These are phyloP conservation scores for Acrocalymma vagum DNA, from an alignment of 2,329 filamentous ascomycete genomes.

Conservation along the genomic window DNA sequence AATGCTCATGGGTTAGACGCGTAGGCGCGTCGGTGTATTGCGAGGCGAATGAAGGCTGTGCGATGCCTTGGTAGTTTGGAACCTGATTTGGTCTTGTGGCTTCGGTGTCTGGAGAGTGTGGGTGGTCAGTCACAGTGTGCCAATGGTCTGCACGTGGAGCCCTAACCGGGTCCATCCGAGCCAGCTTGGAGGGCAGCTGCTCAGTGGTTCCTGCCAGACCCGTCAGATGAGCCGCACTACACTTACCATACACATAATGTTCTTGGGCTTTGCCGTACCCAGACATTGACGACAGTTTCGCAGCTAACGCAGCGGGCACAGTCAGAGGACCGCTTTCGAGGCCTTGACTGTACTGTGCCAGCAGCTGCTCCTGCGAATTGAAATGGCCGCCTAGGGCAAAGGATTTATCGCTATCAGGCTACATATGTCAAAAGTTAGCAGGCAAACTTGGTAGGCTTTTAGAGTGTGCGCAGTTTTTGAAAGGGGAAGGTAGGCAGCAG, in stretches of 20 bases:
- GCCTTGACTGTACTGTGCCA: slow-evolving; percentile 42
- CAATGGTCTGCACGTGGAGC: slow-evolving; percentile 48
- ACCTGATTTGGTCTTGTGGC: slow-evolving; percentile 68
- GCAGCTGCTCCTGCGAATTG: slow-evolving; percentile 27
- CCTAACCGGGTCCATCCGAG: slow-evolving; percentile 43
- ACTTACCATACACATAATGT: slow-evolving; percentile 84
- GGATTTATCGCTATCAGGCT: slow-evolving; percentile 44
- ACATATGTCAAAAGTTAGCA: slow-evolving; percentile 31
- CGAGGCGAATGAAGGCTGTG: slow-evolving; percentile 58
- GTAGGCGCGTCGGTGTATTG: slow-evolving; percentile 60
- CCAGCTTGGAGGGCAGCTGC: slow-evolving; percentile 46
- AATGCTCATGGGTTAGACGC: slow-evolving; percentile 58
- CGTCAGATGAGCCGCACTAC: slow-evolving; percentile 51
- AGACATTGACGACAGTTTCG: slow-evolving; percentile 76
- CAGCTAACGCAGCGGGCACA: slow-evolving; percentile 37
- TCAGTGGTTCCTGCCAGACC: slow-evolving; percentile 31
- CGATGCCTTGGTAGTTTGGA: slow-evolving; percentile 57
- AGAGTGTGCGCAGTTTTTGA: no score
- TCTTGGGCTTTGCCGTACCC: slow-evolving; percentile 80
- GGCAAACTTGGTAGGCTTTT: slow-evolving; percentile 35
- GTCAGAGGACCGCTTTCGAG: slow-evolving; percentile 62
- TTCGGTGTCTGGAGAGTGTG: slow-evolving; percentile 64
- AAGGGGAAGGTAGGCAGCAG: slow-evolving; percentile 40
- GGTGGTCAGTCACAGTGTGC: slow-evolving; percentile 55
- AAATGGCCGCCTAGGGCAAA: slow-evolving; percentile 36